Evolutionary conservation across 73 alveolate genomes (phyloP).

Genomic region (Blepharisma stoltei): DNA sequence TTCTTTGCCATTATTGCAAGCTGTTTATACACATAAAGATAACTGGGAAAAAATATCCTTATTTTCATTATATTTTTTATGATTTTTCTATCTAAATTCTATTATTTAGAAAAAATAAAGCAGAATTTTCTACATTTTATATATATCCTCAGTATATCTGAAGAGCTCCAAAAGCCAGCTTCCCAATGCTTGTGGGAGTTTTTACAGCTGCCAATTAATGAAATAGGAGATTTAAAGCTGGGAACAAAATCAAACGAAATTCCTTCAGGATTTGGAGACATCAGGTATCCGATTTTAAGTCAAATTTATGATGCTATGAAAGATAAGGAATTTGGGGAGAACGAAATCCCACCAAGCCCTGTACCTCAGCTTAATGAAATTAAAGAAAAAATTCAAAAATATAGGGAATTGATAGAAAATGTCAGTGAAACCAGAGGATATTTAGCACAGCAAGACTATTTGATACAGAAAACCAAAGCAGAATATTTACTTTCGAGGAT

Average conservation of each 20-base stretch:
- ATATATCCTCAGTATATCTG: no score
- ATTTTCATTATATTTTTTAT: no score
- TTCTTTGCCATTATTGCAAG: neutral
- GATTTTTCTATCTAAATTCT: no score
- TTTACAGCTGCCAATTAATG: conserved; percentile 8
- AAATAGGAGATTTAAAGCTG: neutral
- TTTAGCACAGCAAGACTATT: neutral
- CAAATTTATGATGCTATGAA: neutral
- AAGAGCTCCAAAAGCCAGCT: neutral
- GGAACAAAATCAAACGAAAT: conserved; percentile 8
- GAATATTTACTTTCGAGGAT: neutral
- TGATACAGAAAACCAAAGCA: neutral
- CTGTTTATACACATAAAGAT: conserved; percentile 6
- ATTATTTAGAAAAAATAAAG: no score
- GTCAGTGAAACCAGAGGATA: neutral
- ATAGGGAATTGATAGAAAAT: neutral
- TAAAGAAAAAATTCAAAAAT: neutral
- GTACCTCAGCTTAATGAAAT: neutral
- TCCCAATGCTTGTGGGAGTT: conserved; percentile 26
- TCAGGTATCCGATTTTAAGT: neutral
- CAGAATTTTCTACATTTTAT: no score
- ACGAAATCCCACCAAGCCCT: neutral
- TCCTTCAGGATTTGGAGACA: neutral
- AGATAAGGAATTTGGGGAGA: neutral
- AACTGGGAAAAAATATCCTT: conserved; percentile 27